phyloP scores from a whole-genome alignment of 257 asterid genomes.

The Linderniella brevidens region DNA sequence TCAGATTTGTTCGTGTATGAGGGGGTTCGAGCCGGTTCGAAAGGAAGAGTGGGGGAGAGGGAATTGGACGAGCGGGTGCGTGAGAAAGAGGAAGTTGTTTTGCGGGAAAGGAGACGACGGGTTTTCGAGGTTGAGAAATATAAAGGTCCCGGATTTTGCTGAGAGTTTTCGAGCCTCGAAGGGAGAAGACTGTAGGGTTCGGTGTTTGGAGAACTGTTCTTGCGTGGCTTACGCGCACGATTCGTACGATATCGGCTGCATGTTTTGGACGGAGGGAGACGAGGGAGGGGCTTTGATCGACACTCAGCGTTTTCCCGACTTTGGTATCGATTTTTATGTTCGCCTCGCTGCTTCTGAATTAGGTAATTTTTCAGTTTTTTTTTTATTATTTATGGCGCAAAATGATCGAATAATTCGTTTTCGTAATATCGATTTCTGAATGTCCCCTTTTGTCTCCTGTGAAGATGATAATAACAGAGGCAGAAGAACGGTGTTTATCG shows the following conservation, averaged over 20 bases:
- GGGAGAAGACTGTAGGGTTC: conserved; percentile 16
- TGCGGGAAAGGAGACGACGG: conserved; percentile 25
- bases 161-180: conserved; percentile 12
- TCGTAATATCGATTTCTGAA: too few species aligned
- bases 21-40: conserved; percentile 28
- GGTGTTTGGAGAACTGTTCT: conserved; percentile 31
- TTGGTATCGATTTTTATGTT: conserved; percentile 26
- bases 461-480: too few species aligned
- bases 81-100: conserved; percentile 16
- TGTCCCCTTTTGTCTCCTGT: too few species aligned
- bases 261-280: conserved; percentile 33
- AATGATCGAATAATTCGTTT: too few species aligned
- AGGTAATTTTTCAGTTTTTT: too few species aligned
- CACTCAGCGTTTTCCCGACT: conserved; percentile 16
- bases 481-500: background rate
- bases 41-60: conserved; percentile 27
- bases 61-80: conserved; percentile 45
- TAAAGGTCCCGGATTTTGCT: conserved; percentile 25
- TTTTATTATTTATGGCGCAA: too few species aligned
- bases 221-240: conserved; percentile 36
- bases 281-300: conserved; percentile 22
- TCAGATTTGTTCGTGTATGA: conserved; percentile 32
- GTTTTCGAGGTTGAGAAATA: conserved; percentile 19
- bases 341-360: conserved; percentile 35
- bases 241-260: conserved; percentile 23